Percentiles rank a stretch among this genome's conserved stretches.
phyloP scores from a whole-genome alignment of 1,284 basidiomycete genomes.

The Naganishia liquefaciens region DNA sequence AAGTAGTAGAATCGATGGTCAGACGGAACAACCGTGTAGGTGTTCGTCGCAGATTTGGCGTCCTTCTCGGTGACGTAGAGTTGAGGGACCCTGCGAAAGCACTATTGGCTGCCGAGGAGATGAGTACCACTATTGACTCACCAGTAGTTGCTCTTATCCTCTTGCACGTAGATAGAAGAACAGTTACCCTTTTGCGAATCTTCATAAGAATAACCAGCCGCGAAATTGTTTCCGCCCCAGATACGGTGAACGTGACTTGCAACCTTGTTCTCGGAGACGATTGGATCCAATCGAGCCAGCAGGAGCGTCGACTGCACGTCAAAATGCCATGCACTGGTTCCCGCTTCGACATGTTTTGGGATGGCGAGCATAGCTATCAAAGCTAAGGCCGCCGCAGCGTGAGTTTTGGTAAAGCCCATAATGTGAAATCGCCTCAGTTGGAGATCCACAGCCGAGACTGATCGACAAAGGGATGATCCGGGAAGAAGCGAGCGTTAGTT shows the following conservation, averaged over 20 bases:
- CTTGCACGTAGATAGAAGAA: slow-evolving; percentile 38
- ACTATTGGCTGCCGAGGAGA: neutral
- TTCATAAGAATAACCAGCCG: slow-evolving; percentile 41
- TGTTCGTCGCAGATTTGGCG: slow-evolving; percentile 28
- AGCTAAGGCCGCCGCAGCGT: neutral
- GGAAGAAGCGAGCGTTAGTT: neutral
- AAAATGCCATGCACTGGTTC: slow-evolving; percentile 28
- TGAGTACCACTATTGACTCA: neutral
- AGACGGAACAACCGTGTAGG: slow-evolving; percentile 22
- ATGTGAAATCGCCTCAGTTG: neutral
- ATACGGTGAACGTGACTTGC: slow-evolving; percentile 34
- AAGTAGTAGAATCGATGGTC: slow-evolving; percentile 49
- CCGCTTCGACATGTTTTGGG: slow-evolving; percentile 1
- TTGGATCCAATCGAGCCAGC: slow-evolving; percentile 30
- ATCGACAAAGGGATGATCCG: neutral
- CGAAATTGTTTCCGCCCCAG: slow-evolving; percentile 37
- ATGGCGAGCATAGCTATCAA: neutral
- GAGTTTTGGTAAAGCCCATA: slow-evolving; percentile 4
- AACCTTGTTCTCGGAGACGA: slow-evolving; percentile 30
- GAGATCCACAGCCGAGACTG: neutral
- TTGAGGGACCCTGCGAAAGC: slow-evolving; percentile 20
- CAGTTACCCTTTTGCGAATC: slow-evolving; percentile 38
- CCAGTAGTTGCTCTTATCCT: slow-evolving; percentile 45
- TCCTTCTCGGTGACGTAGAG: slow-evolving; percentile 29
- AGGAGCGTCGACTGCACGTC: slow-evolving; percentile 17